These are phyloP conservation scores for Gossypium thurberi DNA, from an alignment of 345 rosid genomes.

Conservation along the genomic window DNA sequence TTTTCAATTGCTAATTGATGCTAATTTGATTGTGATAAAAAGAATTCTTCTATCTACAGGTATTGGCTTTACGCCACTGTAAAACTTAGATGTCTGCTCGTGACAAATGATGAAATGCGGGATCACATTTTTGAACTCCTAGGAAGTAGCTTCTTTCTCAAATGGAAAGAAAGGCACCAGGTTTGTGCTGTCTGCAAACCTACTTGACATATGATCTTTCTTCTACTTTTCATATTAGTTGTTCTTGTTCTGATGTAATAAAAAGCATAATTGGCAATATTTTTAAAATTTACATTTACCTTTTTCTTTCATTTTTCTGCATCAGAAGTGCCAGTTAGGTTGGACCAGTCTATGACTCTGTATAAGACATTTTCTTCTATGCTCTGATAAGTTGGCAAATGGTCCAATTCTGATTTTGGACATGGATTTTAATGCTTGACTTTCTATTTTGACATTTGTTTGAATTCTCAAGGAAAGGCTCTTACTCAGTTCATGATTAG, in stretches of 20 bases:
- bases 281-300: neutral
- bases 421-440: neutral
- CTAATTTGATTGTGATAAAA: neutral
- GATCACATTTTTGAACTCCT: slow-evolving; percentile 88
- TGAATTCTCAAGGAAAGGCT: neutral
- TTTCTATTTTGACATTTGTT: neutral
- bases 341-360: neutral
- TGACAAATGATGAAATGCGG: slow-evolving; percentile 92
- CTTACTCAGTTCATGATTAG: neutral
- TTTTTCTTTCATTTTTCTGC: neutral
- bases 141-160: slow-evolving; percentile 58
- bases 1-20: neutral
- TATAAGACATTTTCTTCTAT: neutral
- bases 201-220: neutral
- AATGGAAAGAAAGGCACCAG: slow-evolving; percentile 91
- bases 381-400: neutral
- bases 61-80: slow-evolving; percentile 91
- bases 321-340: neutral
- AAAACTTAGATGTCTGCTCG: slow-evolving; percentile 67
- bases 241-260: neutral
- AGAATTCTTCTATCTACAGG: slow-evolving; percentile 28
- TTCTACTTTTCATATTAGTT: neutral
- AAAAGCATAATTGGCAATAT: neutral
- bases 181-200: slow-evolving; percentile 22
- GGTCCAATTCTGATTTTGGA: neutral